Evolutionary conservation across 2,329 filamentous ascomycete genomes (phyloP).

Genomic region (Lecanosticta acicola): DNA sequence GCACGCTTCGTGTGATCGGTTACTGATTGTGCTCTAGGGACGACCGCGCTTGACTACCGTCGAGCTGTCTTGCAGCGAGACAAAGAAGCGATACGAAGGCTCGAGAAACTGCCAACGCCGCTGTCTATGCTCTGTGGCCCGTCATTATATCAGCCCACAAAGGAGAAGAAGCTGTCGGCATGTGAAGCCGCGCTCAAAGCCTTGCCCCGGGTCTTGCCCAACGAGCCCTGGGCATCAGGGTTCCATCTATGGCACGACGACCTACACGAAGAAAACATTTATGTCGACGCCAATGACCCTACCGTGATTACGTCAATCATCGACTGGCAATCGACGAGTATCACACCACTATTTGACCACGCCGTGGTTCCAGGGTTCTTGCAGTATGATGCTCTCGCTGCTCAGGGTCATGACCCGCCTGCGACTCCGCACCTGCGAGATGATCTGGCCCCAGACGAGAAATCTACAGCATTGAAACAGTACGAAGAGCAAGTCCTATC

Average conservation of each 20-base stretch:
- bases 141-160: slow-evolving; percentile 34
- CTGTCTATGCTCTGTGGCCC: slow-evolving; percentile 29
- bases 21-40: not conserved
- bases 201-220: slow-evolving; percentile 9
- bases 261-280: slow-evolving; percentile 37
- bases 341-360: slow-evolving; percentile 36
- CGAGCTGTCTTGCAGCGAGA: slow-evolving; percentile 1
- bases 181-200: slow-evolving; percentile 24
- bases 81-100: not conserved
- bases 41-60: not conserved
- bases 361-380: slow-evolving; percentile 32
- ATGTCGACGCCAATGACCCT: slow-evolving; percentile 30
- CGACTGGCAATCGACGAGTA: slow-evolving; percentile 34
- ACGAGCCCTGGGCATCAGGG: slow-evolving; percentile 6
- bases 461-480: not conserved
- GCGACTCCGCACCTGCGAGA: not conserved
- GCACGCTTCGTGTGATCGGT: too few species aligned
- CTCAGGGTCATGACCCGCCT: slow-evolving; percentile 28
- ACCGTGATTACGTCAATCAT: slow-evolving; percentile 31
- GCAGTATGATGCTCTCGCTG: slow-evolving; percentile 31
- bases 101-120: not conserved
- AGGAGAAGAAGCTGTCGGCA: slow-evolving; percentile 31
- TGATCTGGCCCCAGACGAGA: not conserved
- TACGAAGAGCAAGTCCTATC: slow-evolving; percentile 2
- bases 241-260: slow-evolving; percentile 35